Evolutionary conservation across 1,284 basidiomycete genomes (phyloP), one percentile per base, ranked within the genome.

Genomic region (Trichosporon sp.): DNA sequence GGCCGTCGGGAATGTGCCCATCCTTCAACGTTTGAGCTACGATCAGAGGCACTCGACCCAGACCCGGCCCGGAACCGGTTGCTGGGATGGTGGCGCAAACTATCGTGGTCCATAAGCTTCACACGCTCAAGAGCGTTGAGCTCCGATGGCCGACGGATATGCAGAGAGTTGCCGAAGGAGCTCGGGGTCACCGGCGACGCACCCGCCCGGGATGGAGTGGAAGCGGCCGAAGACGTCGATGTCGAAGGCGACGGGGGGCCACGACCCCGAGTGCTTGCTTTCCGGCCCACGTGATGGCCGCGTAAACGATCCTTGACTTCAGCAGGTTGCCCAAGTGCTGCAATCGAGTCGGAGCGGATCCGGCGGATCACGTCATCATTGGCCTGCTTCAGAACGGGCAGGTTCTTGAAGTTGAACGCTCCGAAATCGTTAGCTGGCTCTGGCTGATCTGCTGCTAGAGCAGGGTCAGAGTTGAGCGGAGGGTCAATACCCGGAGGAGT

Each of bases 301-400:
- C 66, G 51, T 8, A 32, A 4, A 54, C 68, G n/a, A 40, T 51
- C 43, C 32, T n/a, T 19, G 11, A 63, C n/a, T 35, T 63, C 59
- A 37, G 59, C 14, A 19, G 59, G 32, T 2, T 63, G 31, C 5
- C 59, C 59, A 12, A 63, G 19, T 1, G 79, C 78, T 0, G 76
- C 76, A 70, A 83, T 76, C 51, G 84, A 85, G 69, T 87, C 87
- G 40, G 80, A 81, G 10, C 85, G 81, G 81, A 99, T 88, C 85
- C 97, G 96, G 71, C 94, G 90, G 78, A 99, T 97, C 76, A 99
- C 91, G 81, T 99, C 96, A 84, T 99, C 97, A 82, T 99, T 99
- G 26, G 94, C 95, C 84, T 98, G 95, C 86, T 99, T 99, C 81
- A 99, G 86, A 10, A 98, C 90, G 0, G 95, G 94, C 65, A 98